Conservation (phyloP, 2,329 filamentous ascomycete species). For the Rachicladosporium sp. region DNA sequence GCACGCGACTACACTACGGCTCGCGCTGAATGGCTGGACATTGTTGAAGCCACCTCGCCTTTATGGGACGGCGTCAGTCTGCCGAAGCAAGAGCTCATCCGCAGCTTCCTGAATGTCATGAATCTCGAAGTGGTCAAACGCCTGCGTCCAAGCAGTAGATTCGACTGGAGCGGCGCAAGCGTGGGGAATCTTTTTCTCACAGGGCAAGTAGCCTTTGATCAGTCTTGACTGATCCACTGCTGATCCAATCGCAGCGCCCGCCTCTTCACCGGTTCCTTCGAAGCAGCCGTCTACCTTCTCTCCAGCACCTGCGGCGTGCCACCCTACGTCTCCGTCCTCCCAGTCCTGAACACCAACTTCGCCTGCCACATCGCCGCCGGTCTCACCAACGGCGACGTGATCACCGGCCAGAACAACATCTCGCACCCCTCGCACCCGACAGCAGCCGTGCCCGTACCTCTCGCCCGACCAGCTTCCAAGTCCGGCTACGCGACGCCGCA, state of each 20-base stretch:
- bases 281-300: conserved; percentile 82
- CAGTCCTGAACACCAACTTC: conserved; percentile 89
- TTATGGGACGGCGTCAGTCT: conserved; percentile 52
- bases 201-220: conserved; percentile 41
- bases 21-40: conserved; percentile 70
- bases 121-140: conserved; percentile 40
- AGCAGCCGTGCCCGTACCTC: conserved; percentile 14
- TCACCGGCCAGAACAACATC: conserved; percentile 87
- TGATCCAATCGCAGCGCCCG: conserved; percentile 47
- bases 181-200: conserved; percentile 41
- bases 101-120: conserved; percentile 37
- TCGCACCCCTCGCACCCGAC: conserved; percentile 67
- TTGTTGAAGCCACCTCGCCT: conserved; percentile 68
- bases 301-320: conserved; percentile 79
- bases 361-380: conserved; percentile 86
- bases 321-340: conserved; percentile 63
- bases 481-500: not conserved
- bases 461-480: conserved; percentile 18
- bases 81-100: conserved; percentile 40
- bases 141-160: conserved; percentile 32
- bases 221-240: too few relatives aligned
- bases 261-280: conserved; percentile 83
- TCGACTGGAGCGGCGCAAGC: conserved; percentile 38
- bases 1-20: conserved; percentile 50
- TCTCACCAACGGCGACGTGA: conserved; percentile 60